These are phyloP conservation scores for Colletotrichum tamarilloi DNA, from an alignment of 2,329 filamentous ascomycete species.

Conservation along the genomic window DNA sequence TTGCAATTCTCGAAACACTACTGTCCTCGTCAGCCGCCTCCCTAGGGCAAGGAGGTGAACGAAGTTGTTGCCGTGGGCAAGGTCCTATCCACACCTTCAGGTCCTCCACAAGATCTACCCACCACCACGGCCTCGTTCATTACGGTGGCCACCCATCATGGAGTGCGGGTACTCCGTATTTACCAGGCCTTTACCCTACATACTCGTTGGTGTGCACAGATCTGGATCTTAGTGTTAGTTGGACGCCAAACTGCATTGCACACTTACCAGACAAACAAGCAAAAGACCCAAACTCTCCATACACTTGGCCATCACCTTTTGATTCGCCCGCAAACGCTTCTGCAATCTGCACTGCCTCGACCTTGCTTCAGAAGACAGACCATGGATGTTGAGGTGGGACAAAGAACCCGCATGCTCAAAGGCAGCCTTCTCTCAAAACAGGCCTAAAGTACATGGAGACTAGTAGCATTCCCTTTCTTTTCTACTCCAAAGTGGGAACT, in stretches of 20 bases:
- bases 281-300: not conserved
- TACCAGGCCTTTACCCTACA: not conserved
- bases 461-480: not conserved
- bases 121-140: not conserved
- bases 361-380: not conserved
- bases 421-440: not conserved
- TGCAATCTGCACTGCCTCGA: not conserved
- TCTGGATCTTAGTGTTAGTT: not conserved
- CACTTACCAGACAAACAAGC: not conserved
- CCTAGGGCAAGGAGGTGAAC: not conserved
- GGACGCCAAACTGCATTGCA: constrained; percentile 1
- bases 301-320: not conserved
- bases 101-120: not conserved
- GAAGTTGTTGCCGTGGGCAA: not conserved
- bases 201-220: not conserved
- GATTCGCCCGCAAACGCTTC: not conserved
- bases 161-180: not conserved
- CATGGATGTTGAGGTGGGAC: not conserved
- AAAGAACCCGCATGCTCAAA: constrained; percentile 9
- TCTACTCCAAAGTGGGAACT: not conserved
- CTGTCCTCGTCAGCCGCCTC: not conserved
- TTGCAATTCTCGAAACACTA: constrained; percentile 29
- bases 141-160: no score
- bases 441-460: not conserved
- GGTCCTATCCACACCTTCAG: not conserved